These are phyloP conservation scores for Trametes hirsuta DNA, from an alignment of 1,284 basidiomycete species.

Conservation along the genomic window DNA sequence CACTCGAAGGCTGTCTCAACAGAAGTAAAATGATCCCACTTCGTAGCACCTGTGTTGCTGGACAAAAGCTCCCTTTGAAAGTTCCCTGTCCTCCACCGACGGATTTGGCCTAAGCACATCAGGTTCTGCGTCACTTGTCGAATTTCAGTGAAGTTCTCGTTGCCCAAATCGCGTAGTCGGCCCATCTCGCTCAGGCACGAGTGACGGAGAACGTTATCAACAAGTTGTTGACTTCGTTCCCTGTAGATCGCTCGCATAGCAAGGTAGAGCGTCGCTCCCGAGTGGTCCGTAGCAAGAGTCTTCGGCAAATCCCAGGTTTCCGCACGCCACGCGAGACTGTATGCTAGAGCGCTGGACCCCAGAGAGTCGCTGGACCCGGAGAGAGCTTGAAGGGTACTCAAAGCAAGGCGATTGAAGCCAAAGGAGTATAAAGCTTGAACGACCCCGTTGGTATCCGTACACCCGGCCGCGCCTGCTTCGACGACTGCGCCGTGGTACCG, in stretches of 20 bases:
- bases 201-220: slow-evolving; percentile 52
- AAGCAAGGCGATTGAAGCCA: slow-evolving; percentile 85
- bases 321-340: slow-evolving; percentile 88
- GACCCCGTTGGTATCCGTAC: slow-evolving; percentile 56
- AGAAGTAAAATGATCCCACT: slow-evolving; percentile 49
- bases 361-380: slow-evolving; percentile 38
- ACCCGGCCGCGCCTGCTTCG: slow-evolving; percentile 56
- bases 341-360: slow-evolving; percentile 58
- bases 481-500: slow-evolving; percentile 85
- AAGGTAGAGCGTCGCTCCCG: slow-evolving; percentile 72
- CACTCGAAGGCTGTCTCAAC: slow-evolving; percentile 69
- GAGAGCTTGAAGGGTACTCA: slow-evolving; percentile 56
- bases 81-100: slow-evolving; percentile 51
- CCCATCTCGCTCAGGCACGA: slow-evolving; percentile 65
- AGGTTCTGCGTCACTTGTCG: slow-evolving; percentile 67
- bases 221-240: slow-evolving; percentile 58
- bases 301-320: slow-evolving; percentile 92
- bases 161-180: slow-evolving; percentile 66
- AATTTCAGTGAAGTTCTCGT: slow-evolving; percentile 80
- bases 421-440: slow-evolving; percentile 82
- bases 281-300: slow-evolving; percentile 42
- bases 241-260: slow-evolving; percentile 80
- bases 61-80: slow-evolving; percentile 42
- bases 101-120: slow-evolving; percentile 79
- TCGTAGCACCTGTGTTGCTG: slow-evolving; percentile 38